Conservation (phyloP, 768 basidiomycete genomes). For the Boletus rex-veris region DNA sequence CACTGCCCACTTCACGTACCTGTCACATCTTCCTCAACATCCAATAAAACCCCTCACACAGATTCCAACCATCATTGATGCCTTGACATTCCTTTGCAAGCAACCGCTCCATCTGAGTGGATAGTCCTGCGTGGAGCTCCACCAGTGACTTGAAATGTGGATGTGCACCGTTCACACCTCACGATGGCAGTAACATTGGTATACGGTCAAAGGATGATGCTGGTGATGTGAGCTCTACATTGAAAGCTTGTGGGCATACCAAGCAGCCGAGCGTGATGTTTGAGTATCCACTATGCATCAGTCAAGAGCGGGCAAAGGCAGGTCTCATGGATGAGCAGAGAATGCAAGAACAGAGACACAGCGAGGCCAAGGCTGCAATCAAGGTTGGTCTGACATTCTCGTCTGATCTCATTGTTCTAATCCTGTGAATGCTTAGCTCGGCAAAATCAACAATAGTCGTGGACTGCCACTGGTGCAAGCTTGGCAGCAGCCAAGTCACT, state of each 20-base stretch:
- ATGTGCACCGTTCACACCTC: too few species aligned
- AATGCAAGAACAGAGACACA: constrained; percentile 69
- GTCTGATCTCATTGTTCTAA: neutral
- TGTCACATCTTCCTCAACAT: too few species aligned
- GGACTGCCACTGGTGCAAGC: too few species aligned
- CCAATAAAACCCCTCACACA: too few species aligned
- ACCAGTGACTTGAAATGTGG: constrained; percentile 23
- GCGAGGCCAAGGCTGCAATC: constrained; percentile 83
- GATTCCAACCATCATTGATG: too few species aligned
- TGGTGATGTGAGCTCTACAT: too few species aligned
- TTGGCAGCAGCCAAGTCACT: too few species aligned
- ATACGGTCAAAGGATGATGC: too few species aligned
- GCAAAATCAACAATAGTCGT: constrained; percentile 82
- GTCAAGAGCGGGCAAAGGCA: constrained; percentile 30
- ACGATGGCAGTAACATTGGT: too few species aligned
- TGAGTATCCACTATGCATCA: constrained; percentile 44
- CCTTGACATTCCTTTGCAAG: constrained; percentile 63
- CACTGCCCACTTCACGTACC: too few species aligned
- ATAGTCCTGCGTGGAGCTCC: too few species aligned
- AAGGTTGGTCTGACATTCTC: constrained; percentile 49
- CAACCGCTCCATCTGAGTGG: constrained; percentile 37
- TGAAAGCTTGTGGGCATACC: too few species aligned
- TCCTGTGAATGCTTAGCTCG: constrained; percentile 48
- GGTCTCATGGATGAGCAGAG: constrained; percentile 44
- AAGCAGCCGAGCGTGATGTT: constrained; percentile 69